phyloP scores from a whole-genome alignment of 371 early-diverging fungal species.

The Nematocida sp. region DNA sequence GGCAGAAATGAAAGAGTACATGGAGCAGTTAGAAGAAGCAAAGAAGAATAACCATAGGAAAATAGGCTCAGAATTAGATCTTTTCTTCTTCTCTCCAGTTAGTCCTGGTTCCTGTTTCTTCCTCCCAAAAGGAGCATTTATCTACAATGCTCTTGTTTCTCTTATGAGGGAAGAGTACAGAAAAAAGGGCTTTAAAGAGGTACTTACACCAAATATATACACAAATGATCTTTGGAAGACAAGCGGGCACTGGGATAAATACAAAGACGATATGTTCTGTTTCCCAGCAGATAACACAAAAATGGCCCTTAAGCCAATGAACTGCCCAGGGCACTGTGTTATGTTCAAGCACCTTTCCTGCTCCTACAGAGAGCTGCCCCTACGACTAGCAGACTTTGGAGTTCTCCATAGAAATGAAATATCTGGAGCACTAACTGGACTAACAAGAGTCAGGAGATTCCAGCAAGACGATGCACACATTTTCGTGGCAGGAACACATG shows the following conservation, averaged over 20 bases:
- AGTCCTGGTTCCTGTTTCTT: constrained; percentile 93
- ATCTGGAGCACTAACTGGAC: constrained; percentile 86
- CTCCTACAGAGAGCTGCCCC: constrained; percentile 87
- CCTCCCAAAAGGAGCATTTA: constrained; percentile 86
- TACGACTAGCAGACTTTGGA: constrained; percentile 97
- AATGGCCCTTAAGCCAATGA: constrained; percentile 94
- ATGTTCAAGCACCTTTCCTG: constrained; percentile 85
- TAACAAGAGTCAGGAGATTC: constrained; percentile 96
- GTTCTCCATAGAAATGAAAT: constrained; percentile 95
- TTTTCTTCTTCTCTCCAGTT: constrained; percentile 91
- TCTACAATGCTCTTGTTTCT: constrained; percentile 84
- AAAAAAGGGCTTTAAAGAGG: constrained; percentile 81
- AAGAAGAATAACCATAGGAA: constrained; percentile 92
- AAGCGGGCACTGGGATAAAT: constrained; percentile 96
- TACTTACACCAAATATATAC: constrained; percentile 91
- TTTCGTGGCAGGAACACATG: constrained; percentile 82
- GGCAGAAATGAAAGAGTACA: constrained; percentile 85
- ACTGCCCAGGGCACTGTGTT: constrained; percentile 98
- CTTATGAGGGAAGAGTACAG: constrained; percentile 83
- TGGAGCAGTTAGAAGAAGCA: constrained; percentile 85
- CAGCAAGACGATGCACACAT: constrained; percentile 99
- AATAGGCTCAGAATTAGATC: constrained; percentile 77
- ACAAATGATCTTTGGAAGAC: constrained; percentile 90
- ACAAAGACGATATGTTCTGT: constrained; percentile 94
- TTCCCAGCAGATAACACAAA: constrained; percentile 78